These are phyloP conservation scores for Hanseniaspora mollemarum DNA, from an alignment of 805 yeast genomes.

Conservation along the genomic window DNA sequence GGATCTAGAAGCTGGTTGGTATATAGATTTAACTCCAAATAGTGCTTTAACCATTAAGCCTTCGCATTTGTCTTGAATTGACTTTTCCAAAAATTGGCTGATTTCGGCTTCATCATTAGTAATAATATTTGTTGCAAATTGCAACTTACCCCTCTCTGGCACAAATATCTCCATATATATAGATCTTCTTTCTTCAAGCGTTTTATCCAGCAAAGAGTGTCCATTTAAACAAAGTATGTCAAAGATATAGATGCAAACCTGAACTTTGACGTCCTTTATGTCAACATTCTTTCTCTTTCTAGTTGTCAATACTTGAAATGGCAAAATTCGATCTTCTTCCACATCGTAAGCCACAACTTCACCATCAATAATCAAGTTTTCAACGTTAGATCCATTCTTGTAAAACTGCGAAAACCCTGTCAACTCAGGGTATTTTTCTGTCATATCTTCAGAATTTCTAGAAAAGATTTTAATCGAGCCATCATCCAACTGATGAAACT, in stretches of 20 bases:
- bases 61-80: conserved; percentile 82
- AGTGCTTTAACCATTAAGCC: conserved; percentile 91
- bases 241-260: conserved; percentile 85
- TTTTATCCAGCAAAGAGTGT: conserved; percentile 51
- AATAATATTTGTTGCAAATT: conserved; percentile 64
- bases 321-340: conserved; percentile 63
- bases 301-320: conserved; percentile 86
- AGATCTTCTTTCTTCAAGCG: conserved; percentile 61
- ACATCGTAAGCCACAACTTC: conserved; percentile 98
- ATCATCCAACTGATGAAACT: conserved; percentile 60
- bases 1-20: conserved; percentile 91
- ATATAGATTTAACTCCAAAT: conserved; percentile 66
- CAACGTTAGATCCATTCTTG: conserved; percentile 26
- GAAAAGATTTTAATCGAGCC: conserved; percentile 73
- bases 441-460: conserved; percentile 94
- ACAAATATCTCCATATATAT: conserved; percentile 45
- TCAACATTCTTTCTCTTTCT: conserved; percentile 90
- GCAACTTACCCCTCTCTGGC: conserved; percentile 63
- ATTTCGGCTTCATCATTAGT: conserved; percentile 62
- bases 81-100: conserved; percentile 74
- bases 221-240: conserved; percentile 71
- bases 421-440: conserved; percentile 83
- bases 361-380: conserved; percentile 72
- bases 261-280: conserved; percentile 74
- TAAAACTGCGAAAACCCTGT: conserved; percentile 21